Evolutionary conservation across 768 basidiomycete species (phyloP).

Genomic region (Chalciporus piperatus): DNA sequence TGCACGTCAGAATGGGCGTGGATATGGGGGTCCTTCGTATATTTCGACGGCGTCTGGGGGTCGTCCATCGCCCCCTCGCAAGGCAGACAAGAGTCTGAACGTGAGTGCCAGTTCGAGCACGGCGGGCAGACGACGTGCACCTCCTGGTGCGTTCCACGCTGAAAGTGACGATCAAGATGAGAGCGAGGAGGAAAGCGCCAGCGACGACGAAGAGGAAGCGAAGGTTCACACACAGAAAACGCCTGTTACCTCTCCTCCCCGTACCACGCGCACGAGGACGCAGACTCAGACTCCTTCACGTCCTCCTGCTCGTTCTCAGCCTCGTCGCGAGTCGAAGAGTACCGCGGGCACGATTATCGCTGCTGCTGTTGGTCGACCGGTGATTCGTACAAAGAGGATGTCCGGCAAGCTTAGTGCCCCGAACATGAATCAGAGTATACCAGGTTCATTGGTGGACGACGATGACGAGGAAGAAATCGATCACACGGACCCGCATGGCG

Average conservation of each 20-base stretch:
- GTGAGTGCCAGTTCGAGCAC: slow-evolving; percentile 11
- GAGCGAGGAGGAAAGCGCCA: slow-evolving; percentile 22
- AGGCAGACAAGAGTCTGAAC: slow-evolving; percentile 11
- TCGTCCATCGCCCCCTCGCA: slow-evolving; percentile 9
- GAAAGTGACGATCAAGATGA: slow-evolving; percentile 38
- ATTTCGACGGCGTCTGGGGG: slow-evolving; percentile 8
- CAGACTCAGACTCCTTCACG: slow-evolving; percentile 15
- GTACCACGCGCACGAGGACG: slow-evolving; percentile 6
- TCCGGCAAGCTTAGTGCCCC: slow-evolving; percentile 14
- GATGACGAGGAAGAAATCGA: slow-evolving; percentile 29
- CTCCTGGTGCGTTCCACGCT: slow-evolving; percentile 46
- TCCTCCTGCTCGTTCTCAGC: slow-evolving; percentile 10
- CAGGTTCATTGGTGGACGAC: slow-evolving; percentile 44
- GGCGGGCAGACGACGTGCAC: slow-evolving; percentile 28
- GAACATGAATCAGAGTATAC: slow-evolving; percentile 34
- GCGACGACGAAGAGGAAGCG: slow-evolving; percentile 20
- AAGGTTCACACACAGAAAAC: slow-evolving; percentile 7
- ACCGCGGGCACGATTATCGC: neutral
- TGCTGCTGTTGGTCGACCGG: neutral
- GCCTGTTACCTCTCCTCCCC: slow-evolving; percentile 14
- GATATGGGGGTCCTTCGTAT: neutral
- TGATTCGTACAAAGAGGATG: slow-evolving; percentile 3
- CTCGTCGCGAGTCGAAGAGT: slow-evolving; percentile 8
- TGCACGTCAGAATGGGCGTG: neutral
- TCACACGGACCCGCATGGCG: slow-evolving; percentile 21